Conservation (phyloP, 108 stramenopile genomes). For the Cyclotella atomus region DNA sequence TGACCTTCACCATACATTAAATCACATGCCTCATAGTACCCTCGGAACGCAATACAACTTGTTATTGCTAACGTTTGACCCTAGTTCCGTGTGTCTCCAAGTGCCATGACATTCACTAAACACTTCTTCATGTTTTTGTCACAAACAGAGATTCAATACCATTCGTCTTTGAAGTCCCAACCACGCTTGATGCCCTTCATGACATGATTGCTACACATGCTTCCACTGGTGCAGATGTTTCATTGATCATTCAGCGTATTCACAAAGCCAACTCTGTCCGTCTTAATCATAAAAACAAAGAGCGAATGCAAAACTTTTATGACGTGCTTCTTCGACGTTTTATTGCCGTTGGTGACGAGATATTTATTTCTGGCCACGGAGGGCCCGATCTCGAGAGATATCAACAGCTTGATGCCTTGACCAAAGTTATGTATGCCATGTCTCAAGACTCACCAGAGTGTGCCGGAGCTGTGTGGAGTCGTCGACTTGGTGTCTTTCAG, state of each 20-base stretch:
- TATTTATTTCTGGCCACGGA: conserved; percentile 73
- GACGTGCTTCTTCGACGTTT: conserved; percentile 92
- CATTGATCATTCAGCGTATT: conserved; percentile 83
- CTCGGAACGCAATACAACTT: conserved; percentile 32
- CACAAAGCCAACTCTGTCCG: conserved; percentile 79
- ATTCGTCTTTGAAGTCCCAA: conserved; percentile 91
- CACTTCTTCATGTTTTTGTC: not conserved
- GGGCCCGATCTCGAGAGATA: conserved; percentile 75
- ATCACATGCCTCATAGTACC: conserved; percentile 81
- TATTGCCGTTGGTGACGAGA: conserved; percentile 87
- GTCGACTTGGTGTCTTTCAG: conserved; percentile 82
- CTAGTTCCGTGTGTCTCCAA: conserved; percentile 85
- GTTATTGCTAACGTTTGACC: conserved; percentile 20
- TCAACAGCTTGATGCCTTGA: conserved; percentile 69
- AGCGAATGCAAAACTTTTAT: conserved; percentile 95
- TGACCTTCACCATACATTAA: conserved; percentile 37
- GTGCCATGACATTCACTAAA: conserved; percentile 64
- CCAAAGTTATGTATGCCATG: conserved; percentile 80
- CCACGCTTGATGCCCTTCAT: conserved; percentile 86
- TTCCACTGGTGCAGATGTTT: conserved; percentile 79
- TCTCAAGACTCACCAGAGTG: conserved; percentile 86
- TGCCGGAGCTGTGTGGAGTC: conserved; percentile 84
- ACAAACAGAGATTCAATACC: conserved; percentile 78
- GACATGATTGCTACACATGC: conserved; percentile 87
- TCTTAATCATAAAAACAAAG: conserved; percentile 86